Evolutionary conservation across 2,329 filamentous ascomycete species (phyloP), one percentile per base, ranked within the genome.

Genomic region (Sclerotinia trifoliorum): DNA sequence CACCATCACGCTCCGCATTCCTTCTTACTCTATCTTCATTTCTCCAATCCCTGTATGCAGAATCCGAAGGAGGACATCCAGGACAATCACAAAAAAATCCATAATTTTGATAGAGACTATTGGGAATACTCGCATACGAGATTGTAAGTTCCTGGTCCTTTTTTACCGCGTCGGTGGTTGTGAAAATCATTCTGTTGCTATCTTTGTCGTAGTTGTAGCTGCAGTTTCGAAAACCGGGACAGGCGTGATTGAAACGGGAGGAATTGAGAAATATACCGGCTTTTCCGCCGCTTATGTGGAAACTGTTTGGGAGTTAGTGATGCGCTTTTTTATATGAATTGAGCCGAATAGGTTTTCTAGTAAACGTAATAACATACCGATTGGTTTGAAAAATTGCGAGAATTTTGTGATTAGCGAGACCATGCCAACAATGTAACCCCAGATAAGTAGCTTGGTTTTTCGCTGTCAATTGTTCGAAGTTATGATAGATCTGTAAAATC

Each of bases 161-260:
- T 0, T 71, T 62, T 11, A 86, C 77, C 0, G 79, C 74, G 2
- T 72, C 75, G 11, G 73, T 74, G 2, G 82, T 78, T 1, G 75
- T 77, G 69, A 87, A 78, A 0, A 79, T 75, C 46, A 88, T 80
- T 3, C 77, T 74, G 8, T 77, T 70, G 1, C 71, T 68, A 0
- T 67, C 52, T 0, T 62, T 7, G 63, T 84, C 79, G 49, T 68
- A 75, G 1, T 8, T 32, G 71, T 81, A 85, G 0, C 58, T 71
- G 72, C 83, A 87, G 1, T 77, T 71, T 35, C 86, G 74, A 55
- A 82, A 75, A 0, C 80, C 78, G 1, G 71, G 69, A 73, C 86
- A 88, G 0, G 85, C 82, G 73, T 88, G 86, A 73, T 88, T 88
- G 77, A 88, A 87, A 2, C 85, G 80, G 0, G 85, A 82, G 0